A percentile compares a stretch with the other conserved stretches of the same genome.
These are phyloP conservation scores for Solanum ossicruentum DNA, from an alignment of 257 asterid genomes.

Conservation along the genomic window DNA sequence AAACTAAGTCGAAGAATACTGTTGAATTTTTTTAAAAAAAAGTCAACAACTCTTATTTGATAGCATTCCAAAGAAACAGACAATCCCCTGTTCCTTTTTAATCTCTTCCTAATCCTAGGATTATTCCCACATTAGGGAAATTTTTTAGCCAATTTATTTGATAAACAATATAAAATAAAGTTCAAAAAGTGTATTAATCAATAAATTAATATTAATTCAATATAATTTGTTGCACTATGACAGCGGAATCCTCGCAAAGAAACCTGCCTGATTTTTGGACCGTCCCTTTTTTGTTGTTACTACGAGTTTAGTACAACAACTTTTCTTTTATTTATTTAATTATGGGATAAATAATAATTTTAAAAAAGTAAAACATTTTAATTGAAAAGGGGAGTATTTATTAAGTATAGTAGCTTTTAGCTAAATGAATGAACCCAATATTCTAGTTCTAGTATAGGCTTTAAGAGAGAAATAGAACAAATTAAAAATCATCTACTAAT, in stretches of 20 bases:
- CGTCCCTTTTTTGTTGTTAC: slow-evolving; percentile 17
- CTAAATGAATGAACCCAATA: background rate
- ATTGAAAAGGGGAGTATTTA: background rate
- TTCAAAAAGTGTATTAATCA: background rate
- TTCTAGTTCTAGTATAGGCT: background rate
- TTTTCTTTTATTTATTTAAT: background rate
- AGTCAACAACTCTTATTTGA: background rate
- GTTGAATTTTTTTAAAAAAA: too few species aligned
- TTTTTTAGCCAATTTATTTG: background rate
- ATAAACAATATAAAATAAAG: background rate
- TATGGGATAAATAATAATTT: too few species aligned
- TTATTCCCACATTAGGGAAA: background rate
- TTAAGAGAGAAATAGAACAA: background rate
- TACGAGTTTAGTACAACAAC: background rate
- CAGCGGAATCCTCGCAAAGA: slow-evolving; percentile 77
- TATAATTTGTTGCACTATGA: background rate
- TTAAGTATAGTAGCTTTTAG: background rate
- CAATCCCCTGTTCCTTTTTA: background rate
- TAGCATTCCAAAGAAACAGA: background rate
- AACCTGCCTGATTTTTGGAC: slow-evolving; percentile 35
- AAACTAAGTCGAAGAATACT: background rate
- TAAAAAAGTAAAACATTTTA: background rate
- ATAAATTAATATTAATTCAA: background rate
- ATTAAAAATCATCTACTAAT: background rate
- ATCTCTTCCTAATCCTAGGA: background rate